Base-by-base conservation (phyloP, 225 moss, liverwort and hornwort genomes). In the Bryoerythrophyllum caledonicum region DNA sequence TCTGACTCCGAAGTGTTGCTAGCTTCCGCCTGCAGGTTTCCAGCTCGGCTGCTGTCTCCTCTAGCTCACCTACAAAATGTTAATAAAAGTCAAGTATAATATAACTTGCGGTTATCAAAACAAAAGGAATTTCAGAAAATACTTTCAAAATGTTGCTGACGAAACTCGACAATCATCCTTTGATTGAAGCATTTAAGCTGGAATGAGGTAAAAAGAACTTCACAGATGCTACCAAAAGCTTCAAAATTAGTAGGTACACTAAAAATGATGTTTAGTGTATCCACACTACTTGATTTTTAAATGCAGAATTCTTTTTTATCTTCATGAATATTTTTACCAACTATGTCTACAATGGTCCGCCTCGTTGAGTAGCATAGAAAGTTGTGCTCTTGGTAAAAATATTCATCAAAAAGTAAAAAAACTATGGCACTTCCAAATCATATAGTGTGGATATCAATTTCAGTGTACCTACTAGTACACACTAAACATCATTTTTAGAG, bases 21-120 rank as follows among this genome's bases (percentile, higher is more conserved):
- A 99, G 70, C 74, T 99, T 95, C 53, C 95, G 91, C 79, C 95
- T 91, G 79, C 80, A 90, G 63, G 79, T 80, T 81, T 99, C 93
- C 41, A 99, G 82, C 70, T 95, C 99, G 48, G 86, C 73, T 30
- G 84, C 90, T 59, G 87, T 84, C 87, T 95, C 99, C 81, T 99
- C 99, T 72, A 99, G 83, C 72, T 99, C 95, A 87, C 90, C 99
- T 99, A 78, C 17, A 78, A 74, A 61, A 75, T 63, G 21, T 40
- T 67, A 40, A 71, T 38, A 71, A 11, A 78, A 23, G 51, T 67
- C 56, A 68, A 10, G 57, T 43, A 48, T 25, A 49, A 75, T 56
- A 67, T 17, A 78, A 74, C 38, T 41, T 60, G 19, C 35, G 55
- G 4, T 54, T 28, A 46, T 26, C 21, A 71, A 70, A 44, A 73